Evolutionary conservation across 345 rosid species (phyloP), one percentile per base, ranked within the genome.

Genomic region (Isatis tinctoria): DNA sequence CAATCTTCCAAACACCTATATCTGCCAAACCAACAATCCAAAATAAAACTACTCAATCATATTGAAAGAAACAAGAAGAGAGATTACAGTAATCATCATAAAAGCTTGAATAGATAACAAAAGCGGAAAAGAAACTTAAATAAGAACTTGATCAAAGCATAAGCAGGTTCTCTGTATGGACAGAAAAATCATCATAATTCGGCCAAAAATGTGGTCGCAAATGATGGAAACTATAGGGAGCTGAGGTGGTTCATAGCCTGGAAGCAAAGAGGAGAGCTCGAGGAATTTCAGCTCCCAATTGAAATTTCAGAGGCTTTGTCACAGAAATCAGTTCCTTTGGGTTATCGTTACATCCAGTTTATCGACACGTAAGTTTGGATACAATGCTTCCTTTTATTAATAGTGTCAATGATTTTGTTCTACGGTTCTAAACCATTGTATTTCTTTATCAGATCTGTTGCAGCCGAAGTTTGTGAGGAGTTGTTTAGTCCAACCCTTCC

Each of bases 131-230:
- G n/a, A n/a, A n/a, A n/a, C n/a, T n/a, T n/a, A n/a, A n/a, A n/a
- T n/a, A n/a, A n/a, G n/a, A n/a, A n/a, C n/a, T n/a, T n/a, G n/a
- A n/a, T n/a, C n/a, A n/a, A n/a, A n/a, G n/a, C n/a, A n/a, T n/a
- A n/a, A n/a, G n/a, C 97, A 95, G 78, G 87, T 95, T 54, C 76
- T 92, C 8, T 95, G 99, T 73, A 80, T 90, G 76, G 87, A 95
- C 80, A 67, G 83, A 48, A 87, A 84, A 81, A 95, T 95, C 73
- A 43, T 95, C 65, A 87, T 92, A 97, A 85, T 95, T 40, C 87
- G 98, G 41, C 98, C 98, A 7, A 95, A 95, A 64, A 75, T 95
- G 89, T 92, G 96, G 86, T 88, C 28, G 99, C 96, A 28, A 92
- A 95, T 48, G 97, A 89, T 79, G 97, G 97, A 10, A 90, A 87